phyloP scores from a whole-genome alignment of 2,329 filamentous ascomycete species.

The Chaetomium sp. region DNA sequence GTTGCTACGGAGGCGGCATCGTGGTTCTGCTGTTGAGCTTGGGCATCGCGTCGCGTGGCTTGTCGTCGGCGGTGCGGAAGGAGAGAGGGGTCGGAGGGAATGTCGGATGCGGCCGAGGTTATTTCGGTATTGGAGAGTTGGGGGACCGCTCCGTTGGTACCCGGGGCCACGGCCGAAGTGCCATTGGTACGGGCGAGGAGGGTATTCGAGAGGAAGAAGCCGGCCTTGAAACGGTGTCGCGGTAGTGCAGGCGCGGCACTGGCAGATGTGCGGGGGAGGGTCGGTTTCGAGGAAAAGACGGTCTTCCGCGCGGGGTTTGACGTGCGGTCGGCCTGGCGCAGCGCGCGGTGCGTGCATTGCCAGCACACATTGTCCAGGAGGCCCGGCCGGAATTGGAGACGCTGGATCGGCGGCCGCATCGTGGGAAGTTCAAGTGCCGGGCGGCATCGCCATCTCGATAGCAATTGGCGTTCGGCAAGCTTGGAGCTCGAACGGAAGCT shows the following conservation, averaged over 20 bases:
- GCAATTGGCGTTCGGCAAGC: conserved; percentile 14
- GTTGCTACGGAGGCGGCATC: background rate
- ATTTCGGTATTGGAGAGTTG: background rate
- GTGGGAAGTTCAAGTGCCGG: conserved; percentile 20
- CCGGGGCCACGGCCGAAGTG: conserved; percentile 12
- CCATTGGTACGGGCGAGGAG: conserved; percentile 27
- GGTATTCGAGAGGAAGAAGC: conserved; percentile 32
- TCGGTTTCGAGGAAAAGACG: conserved; percentile 20
- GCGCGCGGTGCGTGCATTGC: conserved; percentile 24
- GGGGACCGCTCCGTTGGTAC: background rate
- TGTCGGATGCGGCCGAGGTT: background rate
- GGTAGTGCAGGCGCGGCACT: conserved; percentile 11
- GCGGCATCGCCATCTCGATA: conserved; percentile 22
- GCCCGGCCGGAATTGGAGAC: conserved; percentile 16
- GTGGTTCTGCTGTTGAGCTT: background rate
- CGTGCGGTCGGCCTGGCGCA: conserved; percentile 8
- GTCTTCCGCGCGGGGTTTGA: background rate
- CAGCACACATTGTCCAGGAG: conserved; percentile 22
- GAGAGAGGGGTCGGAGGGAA: conserved; percentile 13
- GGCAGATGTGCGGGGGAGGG: conserved; percentile 17
- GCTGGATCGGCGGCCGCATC: conserved; percentile 23
- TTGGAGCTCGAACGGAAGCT: background rate
- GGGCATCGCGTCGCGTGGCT: conserved; percentile 20
- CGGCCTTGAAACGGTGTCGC: conserved; percentile 24
- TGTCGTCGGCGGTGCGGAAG: conserved; percentile 28